Evolutionary conservation across 1,284 basidiomycete species (phyloP), one percentile per base, ranked within the genome.

Genomic region (Cutaneotrichosporon sp.): DNA sequence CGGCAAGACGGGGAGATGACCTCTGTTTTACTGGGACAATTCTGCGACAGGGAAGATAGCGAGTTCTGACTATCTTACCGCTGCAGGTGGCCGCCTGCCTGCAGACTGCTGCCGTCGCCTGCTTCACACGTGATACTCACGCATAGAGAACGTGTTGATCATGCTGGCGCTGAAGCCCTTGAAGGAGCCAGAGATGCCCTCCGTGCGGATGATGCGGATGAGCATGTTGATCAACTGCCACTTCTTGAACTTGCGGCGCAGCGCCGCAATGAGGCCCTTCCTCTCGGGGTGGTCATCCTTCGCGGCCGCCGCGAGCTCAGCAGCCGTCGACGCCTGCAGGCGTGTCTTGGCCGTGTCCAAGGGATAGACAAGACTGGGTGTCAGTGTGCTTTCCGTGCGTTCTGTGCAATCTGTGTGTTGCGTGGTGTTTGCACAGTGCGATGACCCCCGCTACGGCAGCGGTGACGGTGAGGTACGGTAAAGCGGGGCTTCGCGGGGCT

Each of bases 61-160:
- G n/a, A n/a, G n/a, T n/a, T n/a, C n/a, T n/a, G n/a, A n/a, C n/a
- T n/a, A n/a, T n/a, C n/a, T n/a, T n/a, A n/a, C n/a, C 39, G 35
- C 19, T 19, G 20, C 35, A 22, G 35, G n/a, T n/a, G n/a, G n/a
- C n/a, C n/a, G n/a, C n/a, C n/a, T n/a, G n/a, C n/a, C n/a, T n/a
- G n/a, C n/a, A n/a, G n/a, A n/a, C n/a, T n/a, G n/a, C n/a, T n/a
- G n/a, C n/a, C n/a, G n/a, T n/a, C n/a, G n/a, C n/a, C n/a, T n/a
- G n/a, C n/a, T n/a, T n/a, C n/a, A n/a, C n/a, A n/a, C n/a, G n/a
- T n/a, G 12, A 24, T 17, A 83, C 91, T 68, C 63, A 94, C 92
- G 88, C 84, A 86, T 88, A 39, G 88, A 92, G 74, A 98, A 98
- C 1, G 90, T 94, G 75, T 97, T 97, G 63, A 97, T 79, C 93